Evolutionary conservation across 2,329 filamentous ascomycete species (phyloP).

Genomic region (Pyricularia sp.): DNA sequence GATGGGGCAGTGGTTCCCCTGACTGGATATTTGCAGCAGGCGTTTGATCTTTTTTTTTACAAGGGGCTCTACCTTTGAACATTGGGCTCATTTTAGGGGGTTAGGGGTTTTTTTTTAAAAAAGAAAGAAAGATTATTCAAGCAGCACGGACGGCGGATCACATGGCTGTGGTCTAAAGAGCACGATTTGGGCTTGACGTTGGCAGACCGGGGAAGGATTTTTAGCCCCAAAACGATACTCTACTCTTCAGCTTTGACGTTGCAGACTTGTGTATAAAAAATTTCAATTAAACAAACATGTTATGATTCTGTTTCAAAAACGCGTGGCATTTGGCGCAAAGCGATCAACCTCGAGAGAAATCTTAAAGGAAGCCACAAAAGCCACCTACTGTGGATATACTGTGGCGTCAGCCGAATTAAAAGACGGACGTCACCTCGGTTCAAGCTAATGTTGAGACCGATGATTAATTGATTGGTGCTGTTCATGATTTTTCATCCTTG

Average conservation of each 20-base stretch:
- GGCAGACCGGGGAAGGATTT: not conserved
- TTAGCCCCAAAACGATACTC: not conserved
- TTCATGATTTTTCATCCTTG: not conserved
- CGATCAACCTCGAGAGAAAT: not conserved
- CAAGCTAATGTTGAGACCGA: not conserved
- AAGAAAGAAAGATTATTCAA: not conserved
- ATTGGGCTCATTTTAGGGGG: not conserved
- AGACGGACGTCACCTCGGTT: not conserved
- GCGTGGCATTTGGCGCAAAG: not conserved
- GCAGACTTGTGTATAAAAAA: not conserved
- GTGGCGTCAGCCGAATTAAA: not conserved
- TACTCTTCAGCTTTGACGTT: not conserved
- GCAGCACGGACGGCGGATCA: not conserved
- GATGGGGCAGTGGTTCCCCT: not conserved
- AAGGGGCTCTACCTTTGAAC: not conserved
- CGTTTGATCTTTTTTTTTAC: not conserved
- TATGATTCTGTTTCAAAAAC: not conserved
- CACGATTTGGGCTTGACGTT: not conserved
- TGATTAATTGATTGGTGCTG: not conserved
- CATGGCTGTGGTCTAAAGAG: not conserved
- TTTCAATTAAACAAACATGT: not conserved
- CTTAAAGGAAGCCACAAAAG: not conserved
- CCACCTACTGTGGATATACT: not conserved
- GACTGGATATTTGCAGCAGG: conserved; percentile 1
- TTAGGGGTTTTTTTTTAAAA: not conserved